Percentiles rank a stretch among this genome's conserved stretches.
These are phyloP conservation scores for Phytophthora meadii DNA, from an alignment of 352 stramenopile genomes.

Conservation along the genomic window DNA sequence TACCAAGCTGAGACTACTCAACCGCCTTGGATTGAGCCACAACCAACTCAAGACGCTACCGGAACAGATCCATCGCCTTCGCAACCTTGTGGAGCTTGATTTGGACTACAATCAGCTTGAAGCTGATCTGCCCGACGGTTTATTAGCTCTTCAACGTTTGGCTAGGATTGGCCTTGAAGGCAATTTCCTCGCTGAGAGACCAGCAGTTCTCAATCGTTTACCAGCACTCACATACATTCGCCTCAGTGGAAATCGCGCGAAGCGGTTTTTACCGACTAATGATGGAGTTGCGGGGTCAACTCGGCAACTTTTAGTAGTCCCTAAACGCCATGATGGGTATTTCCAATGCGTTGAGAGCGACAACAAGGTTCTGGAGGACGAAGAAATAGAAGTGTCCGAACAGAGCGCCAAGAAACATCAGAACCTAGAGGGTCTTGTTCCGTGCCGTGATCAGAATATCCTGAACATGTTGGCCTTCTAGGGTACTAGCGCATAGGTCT, in stretches of 20 bases:
- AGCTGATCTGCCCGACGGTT: slow-evolving; percentile 41
- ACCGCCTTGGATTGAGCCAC: slow-evolving; percentile 64
- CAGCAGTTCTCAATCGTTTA: slow-evolving; percentile 37
- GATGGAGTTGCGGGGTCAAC: background rate
- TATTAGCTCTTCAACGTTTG: slow-evolving; percentile 51
- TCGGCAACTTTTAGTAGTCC: slow-evolving; percentile 18
- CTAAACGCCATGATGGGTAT: slow-evolving; percentile 57
- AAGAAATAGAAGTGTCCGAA: background rate
- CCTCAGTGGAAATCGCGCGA: slow-evolving; percentile 53
- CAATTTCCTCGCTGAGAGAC: slow-evolving; percentile 46
- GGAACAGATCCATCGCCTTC: slow-evolving; percentile 54
- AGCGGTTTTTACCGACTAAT: slow-evolving; percentile 8
- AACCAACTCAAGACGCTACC: slow-evolving; percentile 58
- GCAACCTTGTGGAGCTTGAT: slow-evolving; percentile 70
- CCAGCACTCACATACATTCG: slow-evolving; percentile 52
- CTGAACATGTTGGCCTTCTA: slow-evolving; percentile 28
- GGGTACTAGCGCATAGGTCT: background rate
- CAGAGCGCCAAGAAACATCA: background rate
- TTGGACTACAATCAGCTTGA: slow-evolving; percentile 71
- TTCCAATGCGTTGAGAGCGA: slow-evolving; percentile 45
- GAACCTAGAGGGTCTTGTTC: slow-evolving; percentile 23
- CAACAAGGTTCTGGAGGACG: background rate
- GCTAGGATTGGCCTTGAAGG: slow-evolving; percentile 69
- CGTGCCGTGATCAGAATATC: slow-evolving; percentile 30
- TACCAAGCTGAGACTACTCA: slow-evolving; percentile 61